Evolutionary conservation across 129 eudicot species (phyloP).

Genomic region (Sambucus nigra): DNA sequence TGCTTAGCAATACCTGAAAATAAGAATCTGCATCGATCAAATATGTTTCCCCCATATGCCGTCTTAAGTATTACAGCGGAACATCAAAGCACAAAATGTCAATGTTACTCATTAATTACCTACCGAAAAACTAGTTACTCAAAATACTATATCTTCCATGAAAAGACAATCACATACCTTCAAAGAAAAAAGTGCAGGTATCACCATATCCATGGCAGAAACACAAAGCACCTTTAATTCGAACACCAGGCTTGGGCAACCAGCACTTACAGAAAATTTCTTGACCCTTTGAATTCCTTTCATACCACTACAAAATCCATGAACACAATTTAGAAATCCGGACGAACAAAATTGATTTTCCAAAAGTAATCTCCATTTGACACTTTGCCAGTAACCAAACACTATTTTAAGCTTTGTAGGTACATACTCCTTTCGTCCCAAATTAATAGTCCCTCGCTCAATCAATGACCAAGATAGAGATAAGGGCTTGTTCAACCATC

Average conservation of each 20-base stretch:
- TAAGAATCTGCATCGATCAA: background rate
- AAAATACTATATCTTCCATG: background rate
- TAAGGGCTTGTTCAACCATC: too few relatives aligned
- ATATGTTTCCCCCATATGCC: background rate
- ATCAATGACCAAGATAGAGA: too few relatives aligned
- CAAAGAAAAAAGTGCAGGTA: constrained; percentile 96
- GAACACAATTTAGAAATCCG: background rate
- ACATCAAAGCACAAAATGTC: background rate
- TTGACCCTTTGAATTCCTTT: constrained; percentile 65
- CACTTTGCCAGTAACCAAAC: background rate
- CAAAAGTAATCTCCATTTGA: background rate
- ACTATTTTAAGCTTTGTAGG: too few relatives aligned
- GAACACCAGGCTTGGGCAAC: constrained; percentile 83
- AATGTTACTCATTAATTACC: too few relatives aligned
- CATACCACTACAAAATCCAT: constrained; percentile 62
- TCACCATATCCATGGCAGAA: constrained; percentile 99
- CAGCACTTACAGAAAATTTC: constrained; percentile 92
- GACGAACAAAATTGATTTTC: background rate
- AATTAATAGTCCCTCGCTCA: too few relatives aligned
- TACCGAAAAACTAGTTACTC: background rate
- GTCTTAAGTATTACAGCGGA: background rate
- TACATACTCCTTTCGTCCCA: too few relatives aligned
- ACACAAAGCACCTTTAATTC: constrained; percentile 77
- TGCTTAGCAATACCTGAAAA: constrained; percentile 75
- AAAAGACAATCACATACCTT: constrained; percentile 46